phyloP scores from a whole-genome alignment of 2,329 filamentous ascomycete genomes.

The Hymenoscyphus scutula region DNA sequence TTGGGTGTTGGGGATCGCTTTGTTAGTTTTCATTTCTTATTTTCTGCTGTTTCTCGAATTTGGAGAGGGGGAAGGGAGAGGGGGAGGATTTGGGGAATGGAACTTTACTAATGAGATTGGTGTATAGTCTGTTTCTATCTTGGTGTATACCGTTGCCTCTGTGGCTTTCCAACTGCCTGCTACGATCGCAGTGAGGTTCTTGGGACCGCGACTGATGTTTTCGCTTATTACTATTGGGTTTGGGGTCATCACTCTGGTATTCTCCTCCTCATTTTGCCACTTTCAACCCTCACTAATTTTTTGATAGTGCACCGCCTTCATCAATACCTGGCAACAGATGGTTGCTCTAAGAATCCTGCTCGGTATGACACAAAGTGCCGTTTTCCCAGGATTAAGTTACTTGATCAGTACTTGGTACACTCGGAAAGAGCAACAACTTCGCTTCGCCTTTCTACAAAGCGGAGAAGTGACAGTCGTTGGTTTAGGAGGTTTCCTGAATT shows the following conservation, averaged over 20 bases:
- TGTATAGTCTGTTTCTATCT: constrained; percentile 59
- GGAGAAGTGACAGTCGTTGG: constrained; percentile 60
- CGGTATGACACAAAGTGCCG: constrained; percentile 59
- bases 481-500: constrained; percentile 47
- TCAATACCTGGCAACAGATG: constrained; percentile 67
- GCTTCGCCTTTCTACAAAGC: constrained; percentile 66
- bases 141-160: constrained; percentile 69
- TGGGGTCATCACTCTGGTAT: constrained; percentile 51
- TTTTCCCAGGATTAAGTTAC: constrained; percentile 52
- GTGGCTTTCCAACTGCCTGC: constrained; percentile 68
- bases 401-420: constrained; percentile 42
- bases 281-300: not conserved
- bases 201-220: constrained; percentile 65
- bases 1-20: constrained; percentile 62
- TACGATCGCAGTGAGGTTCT: constrained; percentile 62
- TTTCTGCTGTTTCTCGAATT: not conserved
- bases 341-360: constrained; percentile 64
- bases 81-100: not conserved
- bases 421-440: constrained; percentile 39
- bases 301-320: constrained; percentile 58
- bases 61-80: not conserved
- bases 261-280: not conserved
- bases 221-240: constrained; percentile 57
- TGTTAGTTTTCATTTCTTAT: constrained; percentile 20
- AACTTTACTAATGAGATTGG: not conserved